A percentile compares a stretch with the other conserved stretches of the same genome.
Conservation (phyloP, 441 rosid species). For the Syzygium syzygioides region DNA sequence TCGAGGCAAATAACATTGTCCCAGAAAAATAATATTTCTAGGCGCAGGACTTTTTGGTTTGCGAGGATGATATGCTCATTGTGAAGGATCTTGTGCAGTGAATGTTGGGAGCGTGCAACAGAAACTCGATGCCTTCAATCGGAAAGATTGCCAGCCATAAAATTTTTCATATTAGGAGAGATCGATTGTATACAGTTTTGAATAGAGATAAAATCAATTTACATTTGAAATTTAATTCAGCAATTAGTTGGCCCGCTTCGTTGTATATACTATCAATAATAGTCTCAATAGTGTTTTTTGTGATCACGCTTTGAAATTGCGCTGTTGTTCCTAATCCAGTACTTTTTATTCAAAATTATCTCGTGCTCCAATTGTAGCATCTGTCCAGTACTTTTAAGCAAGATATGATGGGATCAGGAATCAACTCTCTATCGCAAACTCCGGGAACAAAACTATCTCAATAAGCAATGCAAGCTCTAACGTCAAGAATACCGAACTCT, state of each 20-base stretch:
- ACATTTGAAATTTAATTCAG: neutral
- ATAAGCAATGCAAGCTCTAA: neutral
- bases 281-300: neutral
- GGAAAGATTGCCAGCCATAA: neutral
- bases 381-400: neutral
- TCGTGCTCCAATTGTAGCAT: neutral
- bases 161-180: neutral
- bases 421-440: neutral
- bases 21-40: neutral
- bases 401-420: neutral
- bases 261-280: neutral
- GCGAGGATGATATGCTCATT: too few relatives aligned
- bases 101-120: too few relatives aligned
- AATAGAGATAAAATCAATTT: neutral
- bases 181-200: neutral
- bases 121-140: too few relatives aligned
- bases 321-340: neutral
- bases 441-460: neutral
- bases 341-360: neutral
- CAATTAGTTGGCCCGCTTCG: neutral
- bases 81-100: too few relatives aligned
- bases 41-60: neutral
- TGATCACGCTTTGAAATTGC: neutral
- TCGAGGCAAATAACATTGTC: neutral
- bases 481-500: neutral